Evolutionary conservation across 2,329 filamentous ascomycete species (phyloP), one percentile per base, ranked within the genome.

Genomic region (Acrodontium crateriforme): DNA sequence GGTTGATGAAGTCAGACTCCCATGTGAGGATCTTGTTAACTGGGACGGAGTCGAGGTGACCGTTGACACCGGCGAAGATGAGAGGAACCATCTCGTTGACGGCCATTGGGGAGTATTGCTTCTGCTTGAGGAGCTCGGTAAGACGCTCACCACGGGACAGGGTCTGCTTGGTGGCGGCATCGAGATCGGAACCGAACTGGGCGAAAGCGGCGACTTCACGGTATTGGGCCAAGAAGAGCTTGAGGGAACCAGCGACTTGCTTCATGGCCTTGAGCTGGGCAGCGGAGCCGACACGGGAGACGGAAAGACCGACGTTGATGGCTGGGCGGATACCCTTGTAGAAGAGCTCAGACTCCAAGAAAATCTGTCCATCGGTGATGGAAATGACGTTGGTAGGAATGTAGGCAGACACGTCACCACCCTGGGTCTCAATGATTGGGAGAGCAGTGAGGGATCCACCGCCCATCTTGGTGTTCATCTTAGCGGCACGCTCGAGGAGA

Each of bases 211-310:
- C 89, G 42, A 98, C 89, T 67, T 98, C 89, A 89, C 89, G 89
- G 77, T 98, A 98, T 71, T 98, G 89, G 54, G 89, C 89, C 80
- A 98, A 82, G 84, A 95, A 98, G 52, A 98, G 84, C 78, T 98
- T 98, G 58, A 98, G 73, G 49, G 87, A 95, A 75, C 89, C 89
- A 56, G 89, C 89, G 53, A 98, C 89, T 74, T 98, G 89, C 78
- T 98, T 98, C 89, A 98, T 98, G 68, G 89, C 85, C 82, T 95
- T 98, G 63, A 95, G 75, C 75, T 98, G 89, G 59, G 89, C 89
- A 61, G 89, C 83, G 56, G 89, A 98, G 62, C 89, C 89, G 78
- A 98, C 89, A 82, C 89, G 89, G 50, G 89, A 98, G 52, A 98
- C 89, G 54, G 89, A 98, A 52, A 98, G 82, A 89, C 89, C 89